These are phyloP conservation scores for Hypoxylon cercidicola DNA, from an alignment of 495 filamentous ascomycete genomes.

Conservation along the genomic window DNA sequence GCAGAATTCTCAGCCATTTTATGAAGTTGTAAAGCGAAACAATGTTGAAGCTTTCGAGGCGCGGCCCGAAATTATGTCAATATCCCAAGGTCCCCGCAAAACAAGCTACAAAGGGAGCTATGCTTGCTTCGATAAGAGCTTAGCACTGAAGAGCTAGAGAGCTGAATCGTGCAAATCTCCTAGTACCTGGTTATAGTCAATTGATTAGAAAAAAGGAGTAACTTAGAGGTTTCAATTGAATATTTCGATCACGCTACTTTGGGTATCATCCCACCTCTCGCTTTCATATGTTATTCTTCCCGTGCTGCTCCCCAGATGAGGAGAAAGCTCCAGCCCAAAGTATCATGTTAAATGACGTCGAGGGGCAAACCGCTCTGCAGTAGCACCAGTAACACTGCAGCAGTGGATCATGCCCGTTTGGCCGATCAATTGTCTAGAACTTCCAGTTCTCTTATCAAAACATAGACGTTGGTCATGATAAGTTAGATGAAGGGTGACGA, in stretches of 20 bases:
- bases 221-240: constrained; percentile 4
- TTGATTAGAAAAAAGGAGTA: constrained; percentile 3
- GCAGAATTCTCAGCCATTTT: constrained; percentile 53
- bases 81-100: constrained; percentile 32
- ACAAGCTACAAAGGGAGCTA: constrained; percentile 38
- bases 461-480: neutral
- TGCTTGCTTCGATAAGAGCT: constrained; percentile 18
- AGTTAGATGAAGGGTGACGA: neutral
- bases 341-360: constrained; percentile 45
- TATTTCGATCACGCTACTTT: constrained; percentile 10
- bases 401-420: constrained; percentile 24
- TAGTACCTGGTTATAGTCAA: neutral
- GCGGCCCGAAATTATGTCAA: constrained; percentile 13
- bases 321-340: constrained; percentile 32
- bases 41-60: constrained; percentile 3
- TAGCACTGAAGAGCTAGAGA: neutral
- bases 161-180: neutral
- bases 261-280: constrained; percentile 1
- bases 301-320: constrained; percentile 21
- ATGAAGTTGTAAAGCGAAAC: constrained; percentile 12
- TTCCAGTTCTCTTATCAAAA: constrained; percentile 1
- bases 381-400: constrained; percentile 29
- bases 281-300: constrained; percentile 22
- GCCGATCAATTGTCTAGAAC: constrained; percentile 31
- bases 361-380: constrained; percentile 27